Conservation (phyloP, 371 early-diverging fungal species). For the Actinomortierella wolfii region DNA sequence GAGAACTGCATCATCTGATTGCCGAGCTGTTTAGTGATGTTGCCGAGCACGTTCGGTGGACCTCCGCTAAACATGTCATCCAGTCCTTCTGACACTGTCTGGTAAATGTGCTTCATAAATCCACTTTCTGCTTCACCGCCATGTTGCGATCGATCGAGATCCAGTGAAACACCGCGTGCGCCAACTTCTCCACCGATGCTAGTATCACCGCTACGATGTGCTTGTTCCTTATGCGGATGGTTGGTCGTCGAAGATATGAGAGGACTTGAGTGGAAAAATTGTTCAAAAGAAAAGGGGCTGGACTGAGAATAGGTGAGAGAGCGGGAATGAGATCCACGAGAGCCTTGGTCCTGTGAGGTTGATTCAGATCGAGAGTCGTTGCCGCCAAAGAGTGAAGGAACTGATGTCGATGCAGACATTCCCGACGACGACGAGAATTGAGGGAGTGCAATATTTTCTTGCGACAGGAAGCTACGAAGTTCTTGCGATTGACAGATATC, state of each 20-base stretch:
- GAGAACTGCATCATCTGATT: slow-evolving; percentile 67
- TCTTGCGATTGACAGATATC: slow-evolving; percentile 61
- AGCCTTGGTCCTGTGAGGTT: not conserved
- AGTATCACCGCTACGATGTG: not conserved
- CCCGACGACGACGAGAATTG: slow-evolving; percentile 35
- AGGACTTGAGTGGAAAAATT: slow-evolving; percentile 7
- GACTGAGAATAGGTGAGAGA: no score
- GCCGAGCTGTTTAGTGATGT: slow-evolving; percentile 72
- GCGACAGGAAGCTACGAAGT: slow-evolving; percentile 67
- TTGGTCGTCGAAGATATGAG: no score
- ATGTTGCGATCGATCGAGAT: slow-evolving; percentile 1
- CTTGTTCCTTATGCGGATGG: not conserved
- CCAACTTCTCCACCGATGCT: not conserved
- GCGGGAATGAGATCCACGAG: no score
- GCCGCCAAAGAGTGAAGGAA: slow-evolving; percentile 16
- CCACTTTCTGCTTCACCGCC: slow-evolving; percentile 20
- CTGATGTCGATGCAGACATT: slow-evolving; percentile 8
- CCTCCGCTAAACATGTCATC: slow-evolving; percentile 69
- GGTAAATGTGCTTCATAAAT: slow-evolving; percentile 74
- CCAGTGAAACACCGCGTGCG: not conserved
- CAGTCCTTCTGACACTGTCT: slow-evolving; percentile 71
- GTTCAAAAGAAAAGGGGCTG: slow-evolving; percentile 28
- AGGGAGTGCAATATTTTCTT: slow-evolving; percentile 60
- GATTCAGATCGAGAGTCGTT: no score
- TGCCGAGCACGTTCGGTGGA: slow-evolving; percentile 68